These are phyloP conservation scores for Sclerotinia sclerotiorum DNA, from an alignment of 2,329 filamentous ascomycete genomes.

Conservation along the genomic window DNA sequence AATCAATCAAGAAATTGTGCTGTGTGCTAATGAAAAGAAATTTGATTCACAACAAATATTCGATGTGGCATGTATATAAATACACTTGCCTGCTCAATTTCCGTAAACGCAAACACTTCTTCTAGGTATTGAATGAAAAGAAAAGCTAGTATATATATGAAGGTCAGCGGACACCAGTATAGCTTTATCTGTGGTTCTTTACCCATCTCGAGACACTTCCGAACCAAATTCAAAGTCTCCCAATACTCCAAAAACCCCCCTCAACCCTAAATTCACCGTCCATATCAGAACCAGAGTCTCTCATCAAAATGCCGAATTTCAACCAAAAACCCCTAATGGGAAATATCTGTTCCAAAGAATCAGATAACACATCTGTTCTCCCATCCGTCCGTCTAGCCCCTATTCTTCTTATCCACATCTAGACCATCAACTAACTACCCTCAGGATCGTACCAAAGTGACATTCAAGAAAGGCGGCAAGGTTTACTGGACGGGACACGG, in stretches of 20 bases:
- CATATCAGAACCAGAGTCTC: not conserved
- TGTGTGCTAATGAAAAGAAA: not conserved
- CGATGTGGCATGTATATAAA: too few relatives aligned
- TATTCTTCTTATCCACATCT: not conserved
- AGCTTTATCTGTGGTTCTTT: not conserved
- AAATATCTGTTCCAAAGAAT: not conserved
- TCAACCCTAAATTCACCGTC: not conserved
- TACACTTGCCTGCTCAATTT: too few relatives aligned
- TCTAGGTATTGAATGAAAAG: too few relatives aligned
- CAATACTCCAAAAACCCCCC: not conserved
- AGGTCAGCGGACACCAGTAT: too few relatives aligned
- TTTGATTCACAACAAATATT: too few relatives aligned
- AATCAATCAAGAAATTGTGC: not conserved
- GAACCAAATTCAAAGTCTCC: not conserved
- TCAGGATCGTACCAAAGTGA: not conserved
- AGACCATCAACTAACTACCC: not conserved
- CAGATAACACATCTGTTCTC: not conserved
- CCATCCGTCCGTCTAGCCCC: not conserved
- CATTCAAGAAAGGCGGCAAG: not conserved
- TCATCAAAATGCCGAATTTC: not conserved
- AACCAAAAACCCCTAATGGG: not conserved
- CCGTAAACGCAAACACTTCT: too few relatives aligned
- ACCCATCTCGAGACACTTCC: not conserved
- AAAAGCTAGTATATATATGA: too few relatives aligned
- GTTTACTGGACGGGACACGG: not conserved